Evolutionary conservation across 371 early-diverging fungal species (phyloP).

Genomic region (Apophysomyces ossiformis): DNA sequence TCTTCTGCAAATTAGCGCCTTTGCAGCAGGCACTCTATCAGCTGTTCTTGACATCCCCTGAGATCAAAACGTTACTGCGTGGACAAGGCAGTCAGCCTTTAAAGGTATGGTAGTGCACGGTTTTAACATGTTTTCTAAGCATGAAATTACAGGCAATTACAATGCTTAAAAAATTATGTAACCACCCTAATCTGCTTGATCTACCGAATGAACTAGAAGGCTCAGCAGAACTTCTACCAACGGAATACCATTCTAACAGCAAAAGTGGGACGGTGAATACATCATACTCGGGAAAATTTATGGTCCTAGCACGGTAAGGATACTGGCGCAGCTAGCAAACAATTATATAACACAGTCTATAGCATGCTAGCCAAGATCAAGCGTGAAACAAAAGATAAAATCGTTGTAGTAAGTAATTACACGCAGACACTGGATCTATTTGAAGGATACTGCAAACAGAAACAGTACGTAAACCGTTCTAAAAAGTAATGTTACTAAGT

Average conservation of each 20-base stretch:
- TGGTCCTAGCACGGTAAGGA: conserved; percentile 73
- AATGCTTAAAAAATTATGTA: conserved; percentile 92
- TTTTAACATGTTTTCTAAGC: background rate
- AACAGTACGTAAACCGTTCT: conserved; percentile 52
- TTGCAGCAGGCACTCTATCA: conserved; percentile 85
- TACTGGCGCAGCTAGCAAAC: conserved; percentile 29
- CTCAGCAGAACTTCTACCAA: conserved; percentile 64
- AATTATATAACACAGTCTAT: conserved; percentile 20
- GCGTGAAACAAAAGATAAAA: conserved; percentile 85
- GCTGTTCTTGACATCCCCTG: conserved; percentile 77
- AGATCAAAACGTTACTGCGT: conserved; percentile 71
- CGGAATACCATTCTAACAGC: conserved; percentile 37
- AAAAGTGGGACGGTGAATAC: conserved; percentile 58
- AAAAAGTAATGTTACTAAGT: background rate
- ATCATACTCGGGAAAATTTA: conserved; percentile 89
- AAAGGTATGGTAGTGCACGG: conserved; percentile 42
- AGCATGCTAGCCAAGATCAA: conserved; percentile 74
- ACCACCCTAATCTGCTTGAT: conserved; percentile 87
- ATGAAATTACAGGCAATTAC: conserved; percentile 72
- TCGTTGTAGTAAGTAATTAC: conserved; percentile 96
- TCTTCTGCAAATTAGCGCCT: conserved; percentile 86
- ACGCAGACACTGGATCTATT: conserved; percentile 97
- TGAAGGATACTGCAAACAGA: conserved; percentile 81
- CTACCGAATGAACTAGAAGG: conserved; percentile 73
- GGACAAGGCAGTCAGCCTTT: conserved; percentile 72